phyloP scores from a whole-genome alignment of 176 grass and related monocot genomes.

The Hordeum vulgare region MorexV3_pseudomolecules_assembly NC_058519.1:294928373-294928872 shows the following conservation, averaged over 20 bases:
- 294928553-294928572: not conserved
- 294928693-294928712: slow-evolving; percentile 49
- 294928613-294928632: slow-evolving; percentile 4
- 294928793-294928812: not conserved
- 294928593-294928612: not conserved
- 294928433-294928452: too few species aligned
- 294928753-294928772: not conserved
- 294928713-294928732: slow-evolving; percentile 14
- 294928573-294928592: not conserved
- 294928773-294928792: not conserved
- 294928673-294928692: slow-evolving; percentile 47
- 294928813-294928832: not conserved
- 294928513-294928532: too few species aligned
- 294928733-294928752: not conserved
- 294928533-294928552: slow-evolving; percentile 6
- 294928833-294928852: not conserved
- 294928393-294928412: too few species aligned
- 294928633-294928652: slow-evolving; percentile 51
- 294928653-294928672: slow-evolving; percentile 44
- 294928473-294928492: too few species aligned
- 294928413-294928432: too few species aligned
- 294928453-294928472: too few species aligned
- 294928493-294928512: too few species aligned
- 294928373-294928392: too few species aligned
- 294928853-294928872: not conserved